A percentile compares a stretch with the other conserved stretches of the same genome.
Conservation (phyloP, 768 basidiomycete genomes). For the Boletus bicolor region DNA sequence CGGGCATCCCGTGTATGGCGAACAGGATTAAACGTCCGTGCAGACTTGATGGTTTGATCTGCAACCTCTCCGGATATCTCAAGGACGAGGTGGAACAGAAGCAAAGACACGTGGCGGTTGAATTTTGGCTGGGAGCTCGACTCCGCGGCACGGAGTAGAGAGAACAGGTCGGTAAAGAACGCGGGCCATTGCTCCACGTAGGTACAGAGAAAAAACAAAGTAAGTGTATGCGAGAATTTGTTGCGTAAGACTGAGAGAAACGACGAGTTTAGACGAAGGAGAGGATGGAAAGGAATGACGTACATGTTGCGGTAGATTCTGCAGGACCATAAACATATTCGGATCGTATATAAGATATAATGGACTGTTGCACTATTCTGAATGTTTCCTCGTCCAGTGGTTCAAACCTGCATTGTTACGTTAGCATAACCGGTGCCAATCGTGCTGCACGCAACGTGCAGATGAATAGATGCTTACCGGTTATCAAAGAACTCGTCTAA, state of each 20-base stretch:
- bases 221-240: slow-evolving; percentile 90
- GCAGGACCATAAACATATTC: slow-evolving; percentile 87
- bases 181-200: slow-evolving; percentile 84
- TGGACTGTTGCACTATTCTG: slow-evolving; percentile 66
- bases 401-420: slow-evolving; percentile 46
- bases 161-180: slow-evolving; percentile 77
- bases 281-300: slow-evolving; percentile 34
- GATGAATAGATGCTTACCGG: slow-evolving; percentile 51
- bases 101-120: slow-evolving; percentile 81
- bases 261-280: slow-evolving; percentile 3
- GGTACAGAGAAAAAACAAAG: slow-evolving; percentile 83
- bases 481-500: slow-evolving; percentile 81
- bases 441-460: not conserved
- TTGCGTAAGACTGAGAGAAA: slow-evolving; percentile 74
- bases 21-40: slow-evolving; percentile 63
- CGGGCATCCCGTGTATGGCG: slow-evolving; percentile 80
- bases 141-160: slow-evolving; percentile 63
- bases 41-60: slow-evolving; percentile 89
- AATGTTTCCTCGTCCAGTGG: slow-evolving; percentile 69
- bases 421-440: slow-evolving; percentile 5
- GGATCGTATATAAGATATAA: slow-evolving; percentile 79
- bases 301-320: slow-evolving; percentile 79
- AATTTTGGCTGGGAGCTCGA: slow-evolving; percentile 55
- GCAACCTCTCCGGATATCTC: slow-evolving; percentile 98
- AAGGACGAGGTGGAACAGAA: slow-evolving; percentile 88